Evolutionary conservation across 768 basidiomycete genomes (phyloP).

Genomic region (Leccinum rimulosum): DNA sequence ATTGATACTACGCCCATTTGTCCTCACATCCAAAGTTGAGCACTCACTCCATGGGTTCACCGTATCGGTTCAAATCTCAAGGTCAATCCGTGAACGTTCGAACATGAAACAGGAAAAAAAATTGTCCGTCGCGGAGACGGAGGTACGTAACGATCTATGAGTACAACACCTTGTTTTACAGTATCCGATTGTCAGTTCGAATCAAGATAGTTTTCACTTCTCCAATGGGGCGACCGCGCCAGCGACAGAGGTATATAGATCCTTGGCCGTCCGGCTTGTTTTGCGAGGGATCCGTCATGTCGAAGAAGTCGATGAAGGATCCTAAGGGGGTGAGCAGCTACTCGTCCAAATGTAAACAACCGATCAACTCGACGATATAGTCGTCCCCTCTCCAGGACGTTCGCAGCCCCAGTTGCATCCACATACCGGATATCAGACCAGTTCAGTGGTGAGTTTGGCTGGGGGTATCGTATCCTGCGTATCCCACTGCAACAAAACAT

Average conservation of each 20-base stretch:
- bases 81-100: neutral
- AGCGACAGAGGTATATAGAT: neutral
- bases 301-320: neutral
- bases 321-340: no score
- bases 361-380: no score
- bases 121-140: neutral
- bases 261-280: neutral
- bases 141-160: neutral
- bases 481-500: no score
- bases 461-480: no score
- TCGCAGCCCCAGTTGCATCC: no score
- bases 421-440: neutral
- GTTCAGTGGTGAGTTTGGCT: neutral
- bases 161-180: neutral
- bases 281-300: neutral
- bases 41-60: neutral
- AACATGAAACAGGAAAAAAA: neutral
- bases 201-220: neutral
- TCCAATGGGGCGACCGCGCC: neutral
- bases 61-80: no score
- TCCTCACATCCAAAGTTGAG: no score
- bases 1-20: neutral
- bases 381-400: no score
- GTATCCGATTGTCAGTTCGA: neutral
- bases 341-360: no score